Evolutionary conservation across 2,329 filamentous ascomycete genomes (phyloP), one percentile per base, ranked within the genome.

Genomic region (Scytalidium sp.): DNA sequence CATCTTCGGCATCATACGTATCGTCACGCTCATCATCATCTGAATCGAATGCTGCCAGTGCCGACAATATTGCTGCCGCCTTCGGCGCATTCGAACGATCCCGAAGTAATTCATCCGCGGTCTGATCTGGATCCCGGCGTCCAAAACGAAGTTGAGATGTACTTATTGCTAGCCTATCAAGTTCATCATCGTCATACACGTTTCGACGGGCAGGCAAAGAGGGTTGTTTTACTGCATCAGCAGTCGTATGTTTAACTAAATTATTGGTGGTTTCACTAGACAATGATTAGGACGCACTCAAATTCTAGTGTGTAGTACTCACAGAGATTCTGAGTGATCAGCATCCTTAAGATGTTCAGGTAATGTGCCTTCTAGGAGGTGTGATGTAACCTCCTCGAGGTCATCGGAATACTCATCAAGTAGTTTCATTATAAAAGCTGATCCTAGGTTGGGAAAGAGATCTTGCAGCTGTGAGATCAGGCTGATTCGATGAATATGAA

Each of bases 1-100:
- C 90, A 63, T 97, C 94, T 45, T 84, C 90, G 2, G 86, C 83
- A 61, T 99, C 94, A 64, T 99, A 99, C 0, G 93, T 97, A 66
- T 99, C 94, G 67, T 99, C 94, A 29, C 91, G 83, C 71, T 99
- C 94, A 66, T 99, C 94, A 58, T 97, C 94, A 60, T 97, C 93
- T 0, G 86, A 87, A 70, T 97, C 92, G 58, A 97, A 97, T 1
- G 87, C 80, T 15, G 90, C 90, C 2, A 97, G 80, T 0, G 93
- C 93, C 3, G 92, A 89, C 20, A 96, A 73, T 59, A 97, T 96
- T 10, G 90, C 87, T 0, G 90, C 89, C 70, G 95, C 96, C 60
- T 85, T 84, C 2, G 86, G 81, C 3, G 85, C 83, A 1, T 72
- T 72, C 19, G 80, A 77, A 45, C 80, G 80, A 62, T 90, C 84